Evolutionary conservation across 805 yeast species (phyloP).

Genomic region (Metschnikowia rubicola): DNA sequence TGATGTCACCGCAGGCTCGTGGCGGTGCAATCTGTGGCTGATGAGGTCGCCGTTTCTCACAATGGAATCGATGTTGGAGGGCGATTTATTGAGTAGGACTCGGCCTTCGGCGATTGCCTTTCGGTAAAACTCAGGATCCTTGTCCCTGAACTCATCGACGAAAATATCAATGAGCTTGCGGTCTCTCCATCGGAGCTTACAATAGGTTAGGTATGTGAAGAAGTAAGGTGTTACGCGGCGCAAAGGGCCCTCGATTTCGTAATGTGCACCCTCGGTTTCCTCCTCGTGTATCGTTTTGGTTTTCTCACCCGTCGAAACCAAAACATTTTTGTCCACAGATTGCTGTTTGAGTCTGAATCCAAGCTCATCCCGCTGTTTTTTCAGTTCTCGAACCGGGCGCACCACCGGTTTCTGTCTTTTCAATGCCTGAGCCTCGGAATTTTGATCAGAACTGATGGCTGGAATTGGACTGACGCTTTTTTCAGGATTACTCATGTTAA

Average conservation of each 20-base stretch:
- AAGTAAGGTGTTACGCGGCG: slow-evolving; percentile 81
- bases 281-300: slow-evolving; percentile 48
- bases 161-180: slow-evolving; percentile 79
- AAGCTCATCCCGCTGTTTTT: slow-evolving; percentile 35
- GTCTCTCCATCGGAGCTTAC: slow-evolving; percentile 90
- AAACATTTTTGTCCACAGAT: slow-evolving; percentile 40
- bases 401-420: slow-evolving; percentile 3
- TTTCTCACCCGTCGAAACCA: slow-evolving; percentile 37
- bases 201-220: slow-evolving; percentile 85
- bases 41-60: slow-evolving; percentile 82
- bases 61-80: slow-evolving; percentile 61
- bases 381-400: slow-evolving; percentile 12
- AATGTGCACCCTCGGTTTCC: slow-evolving; percentile 56
- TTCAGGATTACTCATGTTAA: neutral
- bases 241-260: slow-evolving; percentile 54
- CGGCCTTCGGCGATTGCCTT: slow-evolving; percentile 53
- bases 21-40: slow-evolving; percentile 76
- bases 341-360: slow-evolving; percentile 49
- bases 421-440: neutral
- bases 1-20: slow-evolving; percentile 80
- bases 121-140: slow-evolving; percentile 62
- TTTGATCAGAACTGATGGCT: neutral
- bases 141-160: slow-evolving; percentile 77
- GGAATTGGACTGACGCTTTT: neutral
- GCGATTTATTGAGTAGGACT: slow-evolving; percentile 66